These are phyloP conservation scores for Cocos nucifera DNA, from an alignment of 176 grass and related monocot genomes.

Conservation along the genomic window DNA sequence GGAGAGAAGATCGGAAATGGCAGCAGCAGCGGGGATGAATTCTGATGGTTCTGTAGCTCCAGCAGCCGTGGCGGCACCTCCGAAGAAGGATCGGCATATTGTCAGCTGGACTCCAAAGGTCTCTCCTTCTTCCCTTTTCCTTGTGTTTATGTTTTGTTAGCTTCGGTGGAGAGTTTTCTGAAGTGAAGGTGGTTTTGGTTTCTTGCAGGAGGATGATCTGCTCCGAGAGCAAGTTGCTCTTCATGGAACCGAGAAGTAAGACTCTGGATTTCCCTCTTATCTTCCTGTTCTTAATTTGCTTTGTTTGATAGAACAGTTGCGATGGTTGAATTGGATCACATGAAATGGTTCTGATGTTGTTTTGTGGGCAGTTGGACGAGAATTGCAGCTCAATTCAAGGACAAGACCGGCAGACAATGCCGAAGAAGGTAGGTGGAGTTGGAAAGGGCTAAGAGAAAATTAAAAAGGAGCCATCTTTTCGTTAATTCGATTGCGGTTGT, in stretches of 20 bases:
- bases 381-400: conserved; percentile 81
- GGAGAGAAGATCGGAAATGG: conserved; percentile 5
- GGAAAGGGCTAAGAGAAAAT: background rate
- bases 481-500: background rate
- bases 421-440: conserved; percentile 55
- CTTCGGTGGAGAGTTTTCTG: conserved; percentile 9
- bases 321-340: too few relatives aligned
- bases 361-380: conserved; percentile 57
- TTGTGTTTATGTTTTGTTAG: background rate
- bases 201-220: conserved; percentile 67
- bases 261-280: background rate
- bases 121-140: background rate
- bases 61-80: background rate
- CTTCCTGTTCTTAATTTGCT: background rate
- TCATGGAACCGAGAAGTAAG: conserved; percentile 83
- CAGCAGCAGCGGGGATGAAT: conserved; percentile 13
- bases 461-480: background rate
- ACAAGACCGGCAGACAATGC: conserved; percentile 92
- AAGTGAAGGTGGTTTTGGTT: conserved; percentile 17
- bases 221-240: conserved; percentile 70
- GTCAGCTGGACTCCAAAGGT: conserved; percentile 82
- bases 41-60: conserved; percentile 4
- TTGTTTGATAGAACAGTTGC: too few relatives aligned
- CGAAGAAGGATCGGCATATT: conserved; percentile 85
- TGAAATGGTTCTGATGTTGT: background rate